Evolutionary conservation across 1,284 basidiomycete species (phyloP).

Genomic region (Ceratobasidium sp.): DNA sequence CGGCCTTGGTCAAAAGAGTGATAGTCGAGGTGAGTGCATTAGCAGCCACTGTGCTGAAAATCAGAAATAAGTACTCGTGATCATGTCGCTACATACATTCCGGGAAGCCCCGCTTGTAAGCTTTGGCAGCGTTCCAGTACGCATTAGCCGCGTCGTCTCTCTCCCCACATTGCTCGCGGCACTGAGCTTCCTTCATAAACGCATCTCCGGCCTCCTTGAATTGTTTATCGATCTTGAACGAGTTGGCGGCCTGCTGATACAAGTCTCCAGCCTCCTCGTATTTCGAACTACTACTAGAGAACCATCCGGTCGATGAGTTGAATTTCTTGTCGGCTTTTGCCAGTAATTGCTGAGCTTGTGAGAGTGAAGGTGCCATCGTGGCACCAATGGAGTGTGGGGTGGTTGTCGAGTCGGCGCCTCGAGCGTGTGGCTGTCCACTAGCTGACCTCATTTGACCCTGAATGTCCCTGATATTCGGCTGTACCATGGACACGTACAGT

Average conservation of each 20-base stretch:
- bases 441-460: constrained; percentile 36
- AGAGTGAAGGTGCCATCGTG: constrained; percentile 57
- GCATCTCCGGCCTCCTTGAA: constrained; percentile 90
- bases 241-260: constrained; percentile 92
- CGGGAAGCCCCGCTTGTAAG: constrained; percentile 87
- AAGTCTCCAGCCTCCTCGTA: constrained; percentile 94
- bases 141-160: constrained; percentile 92
- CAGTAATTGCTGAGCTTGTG: constrained; percentile 69
- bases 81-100: constrained; percentile 63
- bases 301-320: constrained; percentile 79
- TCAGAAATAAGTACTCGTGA: constrained; percentile 44
- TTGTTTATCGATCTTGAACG: constrained; percentile 91
- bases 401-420: constrained; percentile 1
- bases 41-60: constrained; percentile 72
- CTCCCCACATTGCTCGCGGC: constrained; percentile 84
- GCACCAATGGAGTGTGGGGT: not conserved
- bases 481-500: constrained; percentile 34
- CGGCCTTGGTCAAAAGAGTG: constrained; percentile 78
- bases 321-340: constrained; percentile 93
- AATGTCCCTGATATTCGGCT: not conserved
- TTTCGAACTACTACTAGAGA: constrained; percentile 77
- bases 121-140: constrained; percentile 95
- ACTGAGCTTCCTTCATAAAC: constrained; percentile 88
- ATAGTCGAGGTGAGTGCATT: constrained; percentile 88
- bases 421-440: not conserved